These are phyloP conservation scores for Arthrobotrys pseudoclavata DNA, from an alignment of 2,329 filamentous ascomycete species.

Conservation along the genomic window DNA sequence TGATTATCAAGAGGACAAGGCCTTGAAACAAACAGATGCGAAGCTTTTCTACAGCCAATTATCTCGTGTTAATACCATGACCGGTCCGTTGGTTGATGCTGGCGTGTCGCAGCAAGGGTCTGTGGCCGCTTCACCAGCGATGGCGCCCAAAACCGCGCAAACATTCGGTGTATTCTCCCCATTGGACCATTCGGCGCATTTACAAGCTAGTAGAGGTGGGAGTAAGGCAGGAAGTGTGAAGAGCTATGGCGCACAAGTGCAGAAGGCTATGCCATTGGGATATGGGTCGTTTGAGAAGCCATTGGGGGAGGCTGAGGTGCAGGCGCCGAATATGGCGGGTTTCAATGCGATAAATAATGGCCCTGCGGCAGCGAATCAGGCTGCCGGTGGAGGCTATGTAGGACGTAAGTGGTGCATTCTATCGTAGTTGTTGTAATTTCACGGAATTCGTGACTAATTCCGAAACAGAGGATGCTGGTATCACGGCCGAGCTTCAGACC, in stretches of 20 bases:
- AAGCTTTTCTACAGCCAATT: conserved; percentile 89
- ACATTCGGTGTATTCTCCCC: conserved; percentile 65
- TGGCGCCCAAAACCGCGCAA: conserved; percentile 67
- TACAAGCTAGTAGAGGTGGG: conserved; percentile 61
- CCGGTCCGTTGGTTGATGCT: conserved; percentile 63
- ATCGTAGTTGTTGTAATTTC: not conserved
- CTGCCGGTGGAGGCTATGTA: conserved; percentile 54
- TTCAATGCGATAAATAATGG: conserved; percentile 63
- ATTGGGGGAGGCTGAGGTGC: conserved; percentile 61
- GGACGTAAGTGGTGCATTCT: conserved; percentile 57
- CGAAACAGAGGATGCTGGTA: conserved; percentile 76
- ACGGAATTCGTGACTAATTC: not conserved
- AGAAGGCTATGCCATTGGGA: conserved; percentile 64
- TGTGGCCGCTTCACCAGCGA: conserved; percentile 61
- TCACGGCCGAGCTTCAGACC: conserved; percentile 83
- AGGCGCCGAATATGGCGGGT: conserved; percentile 62
- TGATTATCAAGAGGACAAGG: conserved; percentile 92
- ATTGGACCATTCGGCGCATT: conserved; percentile 60
- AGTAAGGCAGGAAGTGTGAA: conserved; percentile 66
- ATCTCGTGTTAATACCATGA: conserved; percentile 65
- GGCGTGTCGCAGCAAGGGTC: conserved; percentile 35
- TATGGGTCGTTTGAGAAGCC: conserved; percentile 64
- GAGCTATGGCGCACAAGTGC: conserved; percentile 65
- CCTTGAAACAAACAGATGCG: conserved; percentile 92
- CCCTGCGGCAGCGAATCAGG: conserved; percentile 13